A percentile compares a stretch with the other conserved stretches of the same genome.
These are phyloP conservation scores for Hyphopichia burtonii DNA, from an alignment of 1,139 yeast genomes.

Conservation along the genomic window DNA sequence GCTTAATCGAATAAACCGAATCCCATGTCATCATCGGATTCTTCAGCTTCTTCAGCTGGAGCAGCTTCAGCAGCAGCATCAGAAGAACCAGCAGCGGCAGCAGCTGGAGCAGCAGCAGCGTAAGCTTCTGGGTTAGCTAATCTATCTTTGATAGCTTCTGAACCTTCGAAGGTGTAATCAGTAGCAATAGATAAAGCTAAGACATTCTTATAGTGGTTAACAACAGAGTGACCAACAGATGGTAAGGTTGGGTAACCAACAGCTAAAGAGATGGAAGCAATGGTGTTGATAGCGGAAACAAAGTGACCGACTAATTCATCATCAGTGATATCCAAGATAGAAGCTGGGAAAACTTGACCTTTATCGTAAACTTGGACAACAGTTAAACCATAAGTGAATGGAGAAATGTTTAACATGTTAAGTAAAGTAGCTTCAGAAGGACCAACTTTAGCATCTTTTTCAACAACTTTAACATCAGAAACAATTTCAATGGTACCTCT, in stretches of 20 bases:
- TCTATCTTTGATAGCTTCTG: constrained; percentile 98
- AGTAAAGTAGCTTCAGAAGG: constrained; percentile 98
- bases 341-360: constrained; percentile 96
- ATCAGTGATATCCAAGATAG: constrained; percentile 97
- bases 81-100: constrained; percentile 85
- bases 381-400: constrained; percentile 98
- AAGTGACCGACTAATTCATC: constrained; percentile 93
- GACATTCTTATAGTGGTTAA: constrained; percentile 99
- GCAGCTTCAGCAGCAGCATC: constrained; percentile 61
- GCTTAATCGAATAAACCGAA: constrained; percentile 97
- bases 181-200: constrained; percentile 98
- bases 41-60: constrained; percentile 71
- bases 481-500: constrained; percentile 99
- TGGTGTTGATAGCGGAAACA: constrained; percentile 87
- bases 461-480: constrained; percentile 94
- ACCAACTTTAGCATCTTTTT: constrained; percentile 86
- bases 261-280: constrained; percentile 96
- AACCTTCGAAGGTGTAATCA: constrained; percentile 98
- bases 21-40: constrained; percentile 84
- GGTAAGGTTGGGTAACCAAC: constrained; percentile 99
- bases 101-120: constrained; percentile 98
- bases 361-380: constrained; percentile 97
- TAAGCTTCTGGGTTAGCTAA: constrained; percentile 79
- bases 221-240: constrained; percentile 97
- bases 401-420: constrained; percentile 99